Conservation (phyloP, 2,329 filamentous ascomycete species). For the Herpotrichia juniperi region DNA sequence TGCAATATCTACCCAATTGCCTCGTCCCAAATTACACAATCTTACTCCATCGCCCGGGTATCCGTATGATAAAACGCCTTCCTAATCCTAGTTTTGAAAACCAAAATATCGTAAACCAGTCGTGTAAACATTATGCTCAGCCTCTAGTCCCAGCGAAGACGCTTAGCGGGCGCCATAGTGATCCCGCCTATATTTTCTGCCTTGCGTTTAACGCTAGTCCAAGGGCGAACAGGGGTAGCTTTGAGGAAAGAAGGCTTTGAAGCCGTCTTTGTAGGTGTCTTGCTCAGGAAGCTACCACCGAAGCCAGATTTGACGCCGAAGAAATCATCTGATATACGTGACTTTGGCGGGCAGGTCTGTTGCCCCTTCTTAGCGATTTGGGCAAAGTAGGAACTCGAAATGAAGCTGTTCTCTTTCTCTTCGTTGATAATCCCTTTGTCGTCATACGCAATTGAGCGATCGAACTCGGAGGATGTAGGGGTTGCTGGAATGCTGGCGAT, state of each 20-base stretch:
- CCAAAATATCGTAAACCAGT: background rate
- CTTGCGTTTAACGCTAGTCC: slow-evolving; percentile 5
- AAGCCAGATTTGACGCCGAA: background rate
- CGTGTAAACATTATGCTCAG: background rate
- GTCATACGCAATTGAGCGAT: background rate
- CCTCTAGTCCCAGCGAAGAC: slow-evolving; percentile 16
- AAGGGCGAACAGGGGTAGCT: background rate
- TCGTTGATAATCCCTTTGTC: background rate
- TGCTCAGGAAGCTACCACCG: background rate
- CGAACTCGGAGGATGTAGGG: slow-evolving; percentile 24
- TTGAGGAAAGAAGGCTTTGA: background rate
- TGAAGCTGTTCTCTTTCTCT: slow-evolving; percentile 16
- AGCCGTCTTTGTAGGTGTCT: background rate
- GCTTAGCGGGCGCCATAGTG: slow-evolving; percentile 31
- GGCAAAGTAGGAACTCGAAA: slow-evolving; percentile 30
- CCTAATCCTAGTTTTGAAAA: too few species aligned
- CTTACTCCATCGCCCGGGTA: too few species aligned
- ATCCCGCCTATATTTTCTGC: slow-evolving; percentile 9
- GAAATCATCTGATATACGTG: too few species aligned
- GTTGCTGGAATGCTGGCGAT: slow-evolving; percentile 15
- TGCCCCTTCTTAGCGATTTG: slow-evolving; percentile 49
- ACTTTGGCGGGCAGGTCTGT: slow-evolving; percentile 62
- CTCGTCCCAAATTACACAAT: too few species aligned
- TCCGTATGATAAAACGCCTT: too few species aligned
- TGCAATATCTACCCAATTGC: too few species aligned